A percentile compares a stretch with the other conserved stretches of the same genome.
Evolutionary conservation across 768 basidiomycete species (phyloP).

Genomic region (Porphyrellus cyaneotinctus): DNA sequence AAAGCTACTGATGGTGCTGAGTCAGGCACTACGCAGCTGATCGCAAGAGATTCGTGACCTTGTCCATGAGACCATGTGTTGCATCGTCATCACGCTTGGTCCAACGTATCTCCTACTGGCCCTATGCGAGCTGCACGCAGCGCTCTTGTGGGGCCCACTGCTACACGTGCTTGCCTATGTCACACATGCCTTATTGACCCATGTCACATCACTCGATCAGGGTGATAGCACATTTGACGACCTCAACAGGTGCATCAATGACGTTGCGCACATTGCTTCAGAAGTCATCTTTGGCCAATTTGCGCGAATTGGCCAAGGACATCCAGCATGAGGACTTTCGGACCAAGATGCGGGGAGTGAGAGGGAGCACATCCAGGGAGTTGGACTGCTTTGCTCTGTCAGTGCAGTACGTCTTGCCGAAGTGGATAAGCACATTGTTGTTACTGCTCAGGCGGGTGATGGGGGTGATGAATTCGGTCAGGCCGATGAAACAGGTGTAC

Average conservation of each 20-base stretch:
- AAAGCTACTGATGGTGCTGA: slow-evolving; percentile 76
- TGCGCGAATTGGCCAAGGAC: slow-evolving; percentile 86
- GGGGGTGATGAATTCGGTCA: slow-evolving; percentile 77
- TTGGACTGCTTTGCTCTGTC: slow-evolving; percentile 82
- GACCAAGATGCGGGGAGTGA: slow-evolving; percentile 91
- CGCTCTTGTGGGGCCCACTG: slow-evolving; percentile 88
- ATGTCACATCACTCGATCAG: slow-evolving; percentile 61
- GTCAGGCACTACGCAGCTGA: slow-evolving; percentile 88
- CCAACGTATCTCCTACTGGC: slow-evolving; percentile 68
- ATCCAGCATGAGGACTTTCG: slow-evolving; percentile 86
- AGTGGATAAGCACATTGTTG: slow-evolving; percentile 71
- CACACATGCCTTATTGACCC: slow-evolving; percentile 75
- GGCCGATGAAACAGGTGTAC: slow-evolving; percentile 79
- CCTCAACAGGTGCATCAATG: slow-evolving; percentile 74
- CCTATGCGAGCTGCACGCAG: slow-evolving; percentile 77
- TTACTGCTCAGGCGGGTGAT: slow-evolving; percentile 78
- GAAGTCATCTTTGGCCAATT: slow-evolving; percentile 97
- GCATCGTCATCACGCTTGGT: slow-evolving; percentile 71
- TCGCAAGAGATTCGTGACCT: slow-evolving; percentile 92
- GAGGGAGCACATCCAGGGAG: slow-evolving; percentile 72
- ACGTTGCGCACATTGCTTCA: slow-evolving; percentile 74
- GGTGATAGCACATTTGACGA: slow-evolving; percentile 49
- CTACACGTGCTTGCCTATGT: slow-evolving; percentile 88
- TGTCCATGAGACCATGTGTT: slow-evolving; percentile 75
- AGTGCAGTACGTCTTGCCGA: slow-evolving; percentile 73